Base-by-base conservation (phyloP, 768 basidiomycete genomes). In the Tricholomella constricta region DNA sequence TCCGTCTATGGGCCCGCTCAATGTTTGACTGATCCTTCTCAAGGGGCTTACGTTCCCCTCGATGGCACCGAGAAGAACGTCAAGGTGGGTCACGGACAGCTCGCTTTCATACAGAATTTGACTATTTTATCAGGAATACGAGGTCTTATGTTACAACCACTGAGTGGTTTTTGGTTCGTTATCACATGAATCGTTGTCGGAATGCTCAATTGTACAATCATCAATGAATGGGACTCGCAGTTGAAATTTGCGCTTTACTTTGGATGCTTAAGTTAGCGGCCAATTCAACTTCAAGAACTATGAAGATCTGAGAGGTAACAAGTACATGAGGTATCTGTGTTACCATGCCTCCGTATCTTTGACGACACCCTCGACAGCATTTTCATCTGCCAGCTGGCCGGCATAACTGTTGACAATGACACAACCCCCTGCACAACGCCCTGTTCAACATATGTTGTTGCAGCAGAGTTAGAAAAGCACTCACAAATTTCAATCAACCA, bases 21-120 rank as follows among this genome's bases (percentile, higher is more conserved):
- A 15, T 34, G 8, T 48, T 51, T 11, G 32, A 17, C 42, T 7
- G 37, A 45, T 12, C 36, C 26, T 7, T 36, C n/a, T 40, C 2
- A 34, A 81, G 78, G 75, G 10, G 83, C 81, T 12, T 83, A 78
- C 56, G 80, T 89, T 45, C 75, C 85, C 3, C 81, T 78, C 49
- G 77, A 69, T 43, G 66, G 73, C 19, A 71, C 62, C 6, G 85
- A 88, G 73, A 75, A 80, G 63, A 68, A 74, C 36, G 64, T 84
- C 29, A 71, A 76, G 65, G 84, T 83, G 43, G 45, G 71, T 64
- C 32, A n/a, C 14, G 14, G 22, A n/a, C 9, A 23, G 44, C 19
- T 38, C n/a, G 12, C 7, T 2, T 35, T n/a, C 12, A 44, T 2
- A 20, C 27, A 25, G 26, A 14, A 0, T 20, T 20, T 26, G 31